A percentile compares a stretch with the other conserved stretches of the same genome.
These are phyloP conservation scores for Aspergillus panamensis DNA, from an alignment of 495 filamentous ascomycete species.

Conservation along the genomic window DNA sequence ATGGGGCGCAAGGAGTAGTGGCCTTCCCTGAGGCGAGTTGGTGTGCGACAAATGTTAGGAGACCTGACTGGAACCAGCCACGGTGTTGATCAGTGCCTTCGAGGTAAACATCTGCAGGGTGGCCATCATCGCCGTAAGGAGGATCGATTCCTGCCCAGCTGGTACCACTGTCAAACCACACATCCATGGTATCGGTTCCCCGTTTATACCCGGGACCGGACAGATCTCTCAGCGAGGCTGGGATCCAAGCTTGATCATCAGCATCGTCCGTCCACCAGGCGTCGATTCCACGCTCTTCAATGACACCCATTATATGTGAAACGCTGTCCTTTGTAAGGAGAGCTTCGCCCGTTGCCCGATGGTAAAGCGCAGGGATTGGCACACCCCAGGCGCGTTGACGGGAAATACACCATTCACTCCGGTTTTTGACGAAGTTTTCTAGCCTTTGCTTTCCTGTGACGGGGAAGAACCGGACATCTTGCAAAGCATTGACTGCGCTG, in stretches of 20 bases:
- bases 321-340: slow-evolving; percentile 75
- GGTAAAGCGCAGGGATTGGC: slow-evolving; percentile 88
- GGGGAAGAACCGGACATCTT: slow-evolving; percentile 75
- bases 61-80: slow-evolving; percentile 98
- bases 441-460: slow-evolving; percentile 66
- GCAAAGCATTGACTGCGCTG: slow-evolving; percentile 61
- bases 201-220: slow-evolving; percentile 52
- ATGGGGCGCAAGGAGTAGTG: slow-evolving; percentile 56
- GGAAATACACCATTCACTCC: slow-evolving; percentile 99
- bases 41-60: slow-evolving; percentile 77
- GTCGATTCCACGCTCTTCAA: slow-evolving; percentile 74
- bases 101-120: slow-evolving; percentile 80
- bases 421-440: slow-evolving; percentile 76
- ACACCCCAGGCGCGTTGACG: slow-evolving; percentile 95
- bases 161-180: slow-evolving; percentile 98
- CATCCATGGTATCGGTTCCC: slow-evolving; percentile 97
- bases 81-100: slow-evolving; percentile 96
- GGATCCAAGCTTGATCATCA: slow-evolving; percentile 72
- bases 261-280: slow-evolving; percentile 87
- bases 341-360: slow-evolving; percentile 60
- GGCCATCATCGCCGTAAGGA: slow-evolving; percentile 43
- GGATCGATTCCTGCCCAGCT: slow-evolving; percentile 71
- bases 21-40: slow-evolving; percentile 45
- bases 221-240: slow-evolving; percentile 48
- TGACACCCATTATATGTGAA: slow-evolving; percentile 75